These are phyloP conservation scores for Dictyostelium capitatum DNA, from an alignment of 78 protist species.

Conservation along the genomic window DNA sequence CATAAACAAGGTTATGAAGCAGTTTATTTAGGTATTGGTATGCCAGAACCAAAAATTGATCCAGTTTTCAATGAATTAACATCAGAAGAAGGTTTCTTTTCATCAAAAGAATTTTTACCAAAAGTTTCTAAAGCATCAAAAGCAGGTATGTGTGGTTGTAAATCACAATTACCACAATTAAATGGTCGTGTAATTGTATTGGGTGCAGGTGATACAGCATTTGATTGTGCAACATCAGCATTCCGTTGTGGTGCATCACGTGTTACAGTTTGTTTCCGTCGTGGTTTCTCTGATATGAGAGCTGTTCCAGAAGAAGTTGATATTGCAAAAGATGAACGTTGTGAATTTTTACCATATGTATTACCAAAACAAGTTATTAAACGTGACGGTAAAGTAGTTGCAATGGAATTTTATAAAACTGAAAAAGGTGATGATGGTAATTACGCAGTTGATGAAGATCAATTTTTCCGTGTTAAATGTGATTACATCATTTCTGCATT, in stretches of 20 bases:
- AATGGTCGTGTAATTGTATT: conserved; percentile 95
- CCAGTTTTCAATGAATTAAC: conserved; percentile 74
- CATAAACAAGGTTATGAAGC: conserved; percentile 89
- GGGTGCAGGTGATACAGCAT: conserved; percentile 99
- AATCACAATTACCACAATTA: conserved; percentile 81
- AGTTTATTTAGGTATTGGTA: conserved; percentile 95
- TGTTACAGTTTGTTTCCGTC: conserved; percentile 93
- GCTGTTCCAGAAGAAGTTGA: conserved; percentile 96
- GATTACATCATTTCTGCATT: conserved; percentile 95
- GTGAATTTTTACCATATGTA: conserved; percentile 92
- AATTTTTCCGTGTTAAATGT: conserved; percentile 87
- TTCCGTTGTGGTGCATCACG: conserved; percentile 95
- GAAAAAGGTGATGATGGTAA: conserved; percentile 92
- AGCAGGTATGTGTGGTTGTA: conserved; percentile 94
- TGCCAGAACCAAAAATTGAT: conserved; percentile 85
- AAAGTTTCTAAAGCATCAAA: conserved; percentile 88
- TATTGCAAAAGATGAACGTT: conserved; percentile 86
- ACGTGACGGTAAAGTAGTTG: conserved; percentile 85
- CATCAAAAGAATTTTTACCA: conserved; percentile 93
- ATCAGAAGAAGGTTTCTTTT: conserved; percentile 89
- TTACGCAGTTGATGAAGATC: conserved; percentile 89
- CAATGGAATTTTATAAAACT: conserved; percentile 89
- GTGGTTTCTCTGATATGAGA: conserved; percentile 92
- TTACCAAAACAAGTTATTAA: conserved; percentile 85
- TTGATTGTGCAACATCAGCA: conserved; percentile 98